phyloP scores from a whole-genome alignment of 2,329 filamentous ascomycete genomes.

The Colletotrichum shisoi region DNA sequence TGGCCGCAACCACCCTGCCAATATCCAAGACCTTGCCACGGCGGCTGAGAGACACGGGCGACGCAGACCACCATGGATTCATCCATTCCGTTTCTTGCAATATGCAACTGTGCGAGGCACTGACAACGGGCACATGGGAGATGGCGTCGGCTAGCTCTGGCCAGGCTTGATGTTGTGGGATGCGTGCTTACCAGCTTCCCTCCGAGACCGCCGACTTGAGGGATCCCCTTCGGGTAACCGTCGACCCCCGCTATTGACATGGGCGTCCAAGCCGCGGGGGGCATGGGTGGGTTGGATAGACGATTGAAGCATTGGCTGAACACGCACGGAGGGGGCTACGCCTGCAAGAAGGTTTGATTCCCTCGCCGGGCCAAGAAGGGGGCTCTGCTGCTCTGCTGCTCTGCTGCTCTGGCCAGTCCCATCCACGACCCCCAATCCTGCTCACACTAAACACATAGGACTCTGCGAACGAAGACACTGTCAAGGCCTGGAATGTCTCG shows the following conservation, averaged over 20 bases:
- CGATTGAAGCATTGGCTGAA: conserved; percentile 19
- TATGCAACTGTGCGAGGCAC: not conserved
- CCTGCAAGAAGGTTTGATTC: conserved; percentile 19
- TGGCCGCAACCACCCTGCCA: conserved; percentile 7
- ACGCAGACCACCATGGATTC: not conserved
- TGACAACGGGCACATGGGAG: not conserved
- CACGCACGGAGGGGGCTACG: not conserved
- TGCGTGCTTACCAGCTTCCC: conserved; percentile 14
- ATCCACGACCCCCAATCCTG: not conserved
- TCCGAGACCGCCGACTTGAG: conserved; percentile 29
- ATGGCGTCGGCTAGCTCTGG: conserved; percentile 8
- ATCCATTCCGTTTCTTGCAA: not conserved
- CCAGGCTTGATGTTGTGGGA: conserved; percentile 23
- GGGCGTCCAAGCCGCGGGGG: conserved; percentile 28
- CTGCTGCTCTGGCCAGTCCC: conserved; percentile 14
- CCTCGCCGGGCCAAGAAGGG: conserved; percentile 28
- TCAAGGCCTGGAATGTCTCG: conserved; percentile 26
- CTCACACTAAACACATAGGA: not conserved
- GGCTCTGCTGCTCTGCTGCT: conserved; percentile 24
- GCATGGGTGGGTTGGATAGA: conserved; percentile 21
- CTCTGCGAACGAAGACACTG: not conserved
- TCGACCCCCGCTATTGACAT: conserved; percentile 19
- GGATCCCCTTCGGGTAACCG: conserved; percentile 20
- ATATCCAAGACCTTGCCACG: not conserved
- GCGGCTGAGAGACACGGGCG: not conserved